A percentile compares a stretch with the other conserved stretches of the same genome.
phyloP scores from a whole-genome alignment of 306 rosid genomes.

The Malus sylvestris region DNA sequence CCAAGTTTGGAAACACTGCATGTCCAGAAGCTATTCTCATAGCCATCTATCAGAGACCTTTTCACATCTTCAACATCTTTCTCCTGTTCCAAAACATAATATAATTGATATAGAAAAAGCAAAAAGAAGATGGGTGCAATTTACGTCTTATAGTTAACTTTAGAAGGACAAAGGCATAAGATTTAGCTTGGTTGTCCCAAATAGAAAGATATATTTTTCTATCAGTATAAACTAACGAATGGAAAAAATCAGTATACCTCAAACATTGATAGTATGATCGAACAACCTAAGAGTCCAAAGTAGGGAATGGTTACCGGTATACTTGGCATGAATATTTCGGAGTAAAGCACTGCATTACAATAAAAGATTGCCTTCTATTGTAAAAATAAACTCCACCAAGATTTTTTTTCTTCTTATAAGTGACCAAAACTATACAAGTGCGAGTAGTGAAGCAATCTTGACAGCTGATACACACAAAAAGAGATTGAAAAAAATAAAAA shows the following conservation, averaged over 20 bases:
- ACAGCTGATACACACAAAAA: neutral
- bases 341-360: neutral
- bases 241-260: neutral
- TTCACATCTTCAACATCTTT: constrained; percentile 62
- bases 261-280: neutral
- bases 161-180: neutral
- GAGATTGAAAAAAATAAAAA: neutral
- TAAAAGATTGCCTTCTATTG: neutral
- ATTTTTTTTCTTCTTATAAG: neutral
- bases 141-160: neutral
- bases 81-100: constrained; percentile 48
- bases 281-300: neutral
- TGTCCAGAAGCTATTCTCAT: constrained; percentile 83
- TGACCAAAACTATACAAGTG: neutral
- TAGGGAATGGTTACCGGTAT: neutral
- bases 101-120: neutral
- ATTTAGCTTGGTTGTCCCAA: neutral
- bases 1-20: constrained; percentile 89
- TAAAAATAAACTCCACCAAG: neutral
- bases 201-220: neutral
- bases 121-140: neutral
- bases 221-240: neutral
- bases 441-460: neutral
- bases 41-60: constrained; percentile 57
- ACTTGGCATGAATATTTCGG: neutral